Evolutionary conservation across 805 yeast species (phyloP).

Genomic region (Sugiyamaella boreocaroliniensis): DNA sequence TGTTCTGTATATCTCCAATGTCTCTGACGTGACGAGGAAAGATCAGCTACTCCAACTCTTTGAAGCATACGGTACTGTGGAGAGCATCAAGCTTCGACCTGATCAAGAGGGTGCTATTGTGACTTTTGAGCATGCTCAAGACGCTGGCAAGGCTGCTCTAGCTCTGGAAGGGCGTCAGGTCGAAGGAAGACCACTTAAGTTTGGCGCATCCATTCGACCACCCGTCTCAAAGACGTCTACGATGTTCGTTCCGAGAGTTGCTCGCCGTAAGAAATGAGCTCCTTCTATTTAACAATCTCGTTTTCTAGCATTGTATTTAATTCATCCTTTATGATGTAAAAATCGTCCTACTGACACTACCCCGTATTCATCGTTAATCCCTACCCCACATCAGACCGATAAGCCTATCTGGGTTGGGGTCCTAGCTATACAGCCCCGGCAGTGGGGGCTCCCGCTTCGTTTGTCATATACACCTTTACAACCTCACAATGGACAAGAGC

Average conservation of each 20-base stretch:
- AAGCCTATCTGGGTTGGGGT: not conserved
- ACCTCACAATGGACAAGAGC: not conserved
- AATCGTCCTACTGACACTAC: too few species aligned
- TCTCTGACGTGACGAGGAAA: conserved; percentile 15
- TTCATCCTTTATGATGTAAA: too few species aligned
- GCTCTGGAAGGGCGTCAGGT: conserved; percentile 12
- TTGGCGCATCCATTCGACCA: not conserved
- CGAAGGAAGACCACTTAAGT: conserved; percentile 1
- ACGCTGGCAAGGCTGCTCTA: conserved; percentile 18
- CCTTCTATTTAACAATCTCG: not conserved
- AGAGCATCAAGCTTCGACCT: conserved; percentile 6
- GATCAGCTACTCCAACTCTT: conserved; percentile 9
- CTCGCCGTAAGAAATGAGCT: not conserved
- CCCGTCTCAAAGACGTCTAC: not conserved
- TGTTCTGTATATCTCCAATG: conserved; percentile 11
- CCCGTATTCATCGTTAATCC: too few species aligned
- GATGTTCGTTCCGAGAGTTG: conserved; percentile 3
- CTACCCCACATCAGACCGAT: not conserved
- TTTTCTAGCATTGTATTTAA: not conserved
- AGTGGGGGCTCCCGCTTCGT: not conserved
- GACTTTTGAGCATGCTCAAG: conserved; percentile 9
- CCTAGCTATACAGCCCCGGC: too few species aligned
- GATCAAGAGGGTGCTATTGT: conserved; percentile 12
- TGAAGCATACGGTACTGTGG: conserved; percentile 12
- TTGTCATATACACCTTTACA: not conserved